Evolutionary conservation across 2,329 filamentous ascomycete species (phyloP), one percentile per base, ranked within the genome.

Genomic region (Coniochaeta sp.): DNA sequence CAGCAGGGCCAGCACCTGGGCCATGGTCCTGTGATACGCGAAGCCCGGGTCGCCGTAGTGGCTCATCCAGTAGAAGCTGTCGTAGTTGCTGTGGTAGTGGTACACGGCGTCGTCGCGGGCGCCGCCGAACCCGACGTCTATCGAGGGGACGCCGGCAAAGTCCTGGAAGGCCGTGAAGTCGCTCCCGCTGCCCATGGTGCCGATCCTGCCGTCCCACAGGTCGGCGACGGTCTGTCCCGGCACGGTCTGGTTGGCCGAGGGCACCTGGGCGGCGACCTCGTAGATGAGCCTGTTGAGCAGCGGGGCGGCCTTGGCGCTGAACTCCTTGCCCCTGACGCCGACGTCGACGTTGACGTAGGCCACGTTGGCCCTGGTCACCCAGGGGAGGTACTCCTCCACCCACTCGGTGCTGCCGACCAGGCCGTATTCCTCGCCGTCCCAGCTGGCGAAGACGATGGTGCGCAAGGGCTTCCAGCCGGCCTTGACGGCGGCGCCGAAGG

Each of bases 41-140:
- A 85, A 87, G 24, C 79, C 82, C 1, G 80, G 80, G 67, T 96
- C 93, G 47, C 90, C 91, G 64, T 84, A 95, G 26, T 81, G 83
- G 59, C 87, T 81, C 90, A 96, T 96, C 92, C 93, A 96, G 73
- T 89, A 79, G 72, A 92, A 95, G 68, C 87, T 91, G 72, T 96
- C 92, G 73, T 96, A 96, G 77, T 96, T 96, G 71, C 87, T 88
- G 76, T 96, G 92, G 73, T 96, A 96, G 68, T 91, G 89, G 70
- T 91, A 91, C 3, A 90, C 79, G 0, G 87, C 76, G 50, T 81
- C 79, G 1, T 73, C 69, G 0, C 66, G 61, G 26, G 73, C 73
- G 8, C 66, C 69, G 17, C 71, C 71, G 68, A 89, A 90, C 28
- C 82, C 81, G 58, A 90, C 79, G 67, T 90, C 85, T 16, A 89